Percentiles rank a stretch among this genome's conserved stretches.
Conservation (phyloP, 768 basidiomycete genomes). For the Amanita jacksonii region DNA sequence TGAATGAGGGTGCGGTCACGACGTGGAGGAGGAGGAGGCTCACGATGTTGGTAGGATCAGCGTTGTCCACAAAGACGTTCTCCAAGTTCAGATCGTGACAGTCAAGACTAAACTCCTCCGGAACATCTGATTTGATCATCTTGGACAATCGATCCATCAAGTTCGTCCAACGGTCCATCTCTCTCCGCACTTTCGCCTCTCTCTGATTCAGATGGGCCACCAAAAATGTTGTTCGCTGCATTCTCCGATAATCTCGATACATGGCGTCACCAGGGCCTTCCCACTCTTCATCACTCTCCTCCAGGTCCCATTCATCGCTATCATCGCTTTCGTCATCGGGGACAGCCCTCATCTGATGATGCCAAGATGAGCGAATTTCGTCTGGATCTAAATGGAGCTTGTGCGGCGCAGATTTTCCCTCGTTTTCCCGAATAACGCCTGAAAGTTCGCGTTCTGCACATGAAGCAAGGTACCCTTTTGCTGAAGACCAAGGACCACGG, state of each 20-base stretch:
- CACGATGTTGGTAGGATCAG: conserved; percentile 63
- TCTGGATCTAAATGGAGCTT: conserved; percentile 73
- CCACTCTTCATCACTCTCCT: conserved; percentile 76
- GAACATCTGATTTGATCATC: conserved; percentile 19
- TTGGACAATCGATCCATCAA: conserved; percentile 53
- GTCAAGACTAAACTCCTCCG: conserved; percentile 70
- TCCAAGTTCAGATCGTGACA: conserved; percentile 81
- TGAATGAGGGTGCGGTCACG: conserved; percentile 6
- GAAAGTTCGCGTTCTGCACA: conserved; percentile 64
- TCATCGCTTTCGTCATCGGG: conserved; percentile 70
- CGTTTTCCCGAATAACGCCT: conserved; percentile 69
- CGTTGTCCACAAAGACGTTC: conserved; percentile 73
- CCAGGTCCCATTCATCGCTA: conserved; percentile 69
- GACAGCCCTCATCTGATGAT: conserved; percentile 58
- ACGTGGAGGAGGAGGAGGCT: conserved; percentile 20
- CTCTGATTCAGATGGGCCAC: conserved; percentile 58
- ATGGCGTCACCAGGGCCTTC: conserved; percentile 68
- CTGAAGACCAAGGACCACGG: conserved; percentile 69
- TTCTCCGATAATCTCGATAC: conserved; percentile 77
- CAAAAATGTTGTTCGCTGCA: conserved; percentile 72
- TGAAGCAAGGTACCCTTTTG: conserved; percentile 49
- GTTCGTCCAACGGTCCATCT: conserved; percentile 63
- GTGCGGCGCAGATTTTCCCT: conserved; percentile 69
- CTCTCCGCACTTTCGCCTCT: conserved; percentile 51
- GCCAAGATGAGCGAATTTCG: conserved; percentile 61